Evolutionary conservation across 176 grass and related monocot species (phyloP).

Genomic region (Zoysia japonica): DNA sequence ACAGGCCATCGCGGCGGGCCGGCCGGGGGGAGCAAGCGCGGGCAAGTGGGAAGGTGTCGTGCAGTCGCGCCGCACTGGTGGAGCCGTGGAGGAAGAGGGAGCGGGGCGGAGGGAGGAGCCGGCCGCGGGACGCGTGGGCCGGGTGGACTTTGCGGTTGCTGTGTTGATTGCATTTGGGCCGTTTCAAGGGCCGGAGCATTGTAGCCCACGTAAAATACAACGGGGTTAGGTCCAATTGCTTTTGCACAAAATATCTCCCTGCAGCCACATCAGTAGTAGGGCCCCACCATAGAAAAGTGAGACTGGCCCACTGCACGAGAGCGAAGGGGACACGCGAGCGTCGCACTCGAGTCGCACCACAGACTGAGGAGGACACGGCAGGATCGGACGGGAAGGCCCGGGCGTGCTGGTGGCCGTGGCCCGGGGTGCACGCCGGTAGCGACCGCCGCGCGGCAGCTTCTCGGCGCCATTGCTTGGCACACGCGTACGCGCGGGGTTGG

Average conservation of each 20-base stretch:
- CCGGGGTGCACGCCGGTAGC: slow-evolving; percentile 8
- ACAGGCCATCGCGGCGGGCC: slow-evolving; percentile 37
- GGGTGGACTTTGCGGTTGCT: not conserved
- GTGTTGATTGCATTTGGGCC: too few relatives aligned
- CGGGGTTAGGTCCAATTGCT: too few relatives aligned
- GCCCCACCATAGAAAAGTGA: too few relatives aligned
- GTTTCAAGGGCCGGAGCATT: too few relatives aligned
- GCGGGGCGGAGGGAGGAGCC: not conserved
- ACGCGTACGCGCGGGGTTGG: not conserved
- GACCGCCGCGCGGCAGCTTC: slow-evolving; percentile 5
- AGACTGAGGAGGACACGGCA: too few relatives aligned
- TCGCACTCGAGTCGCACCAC: not conserved
- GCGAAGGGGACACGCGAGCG: too few relatives aligned
- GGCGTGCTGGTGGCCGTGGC: not conserved
- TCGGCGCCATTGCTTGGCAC: not conserved
- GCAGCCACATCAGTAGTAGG: too few relatives aligned
- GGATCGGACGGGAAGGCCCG: not conserved
- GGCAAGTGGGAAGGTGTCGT: not conserved
- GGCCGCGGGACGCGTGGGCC: not conserved
- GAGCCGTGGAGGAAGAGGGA: not conserved
- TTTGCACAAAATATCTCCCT: too few relatives aligned
- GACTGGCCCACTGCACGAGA: too few relatives aligned
- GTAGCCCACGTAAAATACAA: too few relatives aligned
- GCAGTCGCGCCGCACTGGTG: slow-evolving; percentile 2
- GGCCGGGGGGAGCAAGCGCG: not conserved